Conservation (phyloP, 176 grass and related monocot species). For the Areca catechu region DNA sequence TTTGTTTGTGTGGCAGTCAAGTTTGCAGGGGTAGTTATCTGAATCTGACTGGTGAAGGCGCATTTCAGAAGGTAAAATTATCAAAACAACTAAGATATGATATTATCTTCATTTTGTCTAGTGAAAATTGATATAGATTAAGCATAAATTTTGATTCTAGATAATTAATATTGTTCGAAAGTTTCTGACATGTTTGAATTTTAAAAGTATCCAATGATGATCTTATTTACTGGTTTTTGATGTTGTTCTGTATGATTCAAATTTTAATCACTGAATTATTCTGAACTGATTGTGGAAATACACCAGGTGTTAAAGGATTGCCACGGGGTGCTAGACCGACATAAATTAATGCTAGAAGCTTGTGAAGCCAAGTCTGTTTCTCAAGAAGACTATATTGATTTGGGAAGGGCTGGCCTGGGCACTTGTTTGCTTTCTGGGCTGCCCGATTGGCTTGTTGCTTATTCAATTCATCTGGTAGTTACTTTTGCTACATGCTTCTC, state of each 20-base stretch:
- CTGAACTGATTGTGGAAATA: slow-evolving; percentile 11
- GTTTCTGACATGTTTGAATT: too few species aligned
- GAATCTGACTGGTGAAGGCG: slow-evolving; percentile 89
- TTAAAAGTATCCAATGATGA: too few species aligned
- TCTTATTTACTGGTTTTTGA: too few species aligned
- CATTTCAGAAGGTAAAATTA: slow-evolving; percentile 82
- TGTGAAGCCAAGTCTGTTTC: slow-evolving; percentile 82
- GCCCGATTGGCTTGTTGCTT: slow-evolving; percentile 92
- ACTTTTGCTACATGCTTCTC: slow-evolving; percentile 19
- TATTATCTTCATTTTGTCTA: background rate
- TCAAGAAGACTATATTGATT: slow-evolving; percentile 86
- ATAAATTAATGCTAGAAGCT: slow-evolving; percentile 83
- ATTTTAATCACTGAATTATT: background rate
- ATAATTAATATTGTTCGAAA: too few species aligned
- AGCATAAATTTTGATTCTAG: too few species aligned
- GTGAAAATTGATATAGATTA: too few species aligned
- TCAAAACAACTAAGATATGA: background rate
- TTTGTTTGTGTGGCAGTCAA: slow-evolving; percentile 97
- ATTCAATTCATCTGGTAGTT: slow-evolving; percentile 80
- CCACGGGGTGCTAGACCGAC: slow-evolving; percentile 80
- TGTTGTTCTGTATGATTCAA: too few species aligned
- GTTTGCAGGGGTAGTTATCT: slow-evolving; percentile 97
- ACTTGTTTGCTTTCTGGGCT: slow-evolving; percentile 93
- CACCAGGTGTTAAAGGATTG: slow-evolving; percentile 84
- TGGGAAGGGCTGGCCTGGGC: slow-evolving; percentile 92